Conservation (phyloP, 192 early-diverging fungal genomes). For the Endogone sp. region DNA sequence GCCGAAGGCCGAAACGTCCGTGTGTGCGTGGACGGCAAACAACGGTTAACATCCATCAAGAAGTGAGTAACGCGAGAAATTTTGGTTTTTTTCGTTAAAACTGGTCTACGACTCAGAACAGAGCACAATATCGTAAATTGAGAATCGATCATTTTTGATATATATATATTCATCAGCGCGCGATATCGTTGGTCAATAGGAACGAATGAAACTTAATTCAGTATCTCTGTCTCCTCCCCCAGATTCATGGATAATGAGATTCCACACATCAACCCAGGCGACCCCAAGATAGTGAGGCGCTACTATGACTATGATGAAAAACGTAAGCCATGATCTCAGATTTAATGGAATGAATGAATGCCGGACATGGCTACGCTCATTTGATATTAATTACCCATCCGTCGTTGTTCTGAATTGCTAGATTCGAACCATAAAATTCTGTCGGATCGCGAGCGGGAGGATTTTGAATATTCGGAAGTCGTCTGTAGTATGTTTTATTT, state of each 20-base stretch:
- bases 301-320: neutral
- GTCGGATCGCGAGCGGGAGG: constrained; percentile 7
- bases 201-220: too few relatives aligned
- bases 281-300: neutral
- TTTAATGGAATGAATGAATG: neutral
- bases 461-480: constrained; percentile 19
- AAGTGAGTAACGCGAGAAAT: constrained; percentile 7
- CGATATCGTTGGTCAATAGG: too few relatives aligned
- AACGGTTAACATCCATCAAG: constrained; percentile 21
- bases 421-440: neutral
- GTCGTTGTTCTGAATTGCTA: neutral
- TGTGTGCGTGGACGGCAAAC: constrained; percentile 28
- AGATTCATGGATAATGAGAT: constrained; percentile 30
- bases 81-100: neutral
- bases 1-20: constrained; percentile 11
- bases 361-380: neutral
- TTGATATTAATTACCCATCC: neutral
- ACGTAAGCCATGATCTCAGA: neutral
- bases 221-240: neutral
- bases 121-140: too few relatives aligned
- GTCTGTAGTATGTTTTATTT: constrained; percentile 9
- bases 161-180: too few relatives aligned
- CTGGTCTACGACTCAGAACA: neutral
- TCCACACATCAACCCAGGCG: constrained; percentile 10
- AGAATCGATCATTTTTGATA: too few relatives aligned